Conservation (phyloP, 169 alveolate species). For the Babesia caballi region DNA sequence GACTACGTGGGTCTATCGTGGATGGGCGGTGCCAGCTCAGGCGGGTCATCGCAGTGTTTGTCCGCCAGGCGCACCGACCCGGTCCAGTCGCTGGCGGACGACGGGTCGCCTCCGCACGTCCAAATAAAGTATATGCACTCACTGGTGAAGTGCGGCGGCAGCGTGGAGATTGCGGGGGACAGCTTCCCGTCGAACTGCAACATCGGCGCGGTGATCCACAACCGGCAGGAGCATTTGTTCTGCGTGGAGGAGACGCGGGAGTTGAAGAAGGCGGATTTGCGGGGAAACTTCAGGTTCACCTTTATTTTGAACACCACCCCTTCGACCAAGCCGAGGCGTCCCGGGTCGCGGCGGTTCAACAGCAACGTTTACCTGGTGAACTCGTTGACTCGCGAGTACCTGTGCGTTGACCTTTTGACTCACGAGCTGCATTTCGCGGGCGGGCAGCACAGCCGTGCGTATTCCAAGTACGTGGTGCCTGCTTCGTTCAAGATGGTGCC, state of each 20-base stretch:
- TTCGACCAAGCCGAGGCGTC: neutral
- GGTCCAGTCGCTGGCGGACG: neutral
- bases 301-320: constrained; percentile 29
- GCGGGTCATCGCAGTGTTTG: too few relatives aligned
- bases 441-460: neutral
- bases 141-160: neutral
- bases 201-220: constrained; percentile 42
- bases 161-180: constrained; percentile 1
- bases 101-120: constrained; percentile 1
- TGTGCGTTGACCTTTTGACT: constrained; percentile 49
- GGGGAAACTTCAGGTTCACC: constrained; percentile 32
- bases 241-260: constrained; percentile 29
- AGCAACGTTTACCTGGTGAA: constrained; percentile 15
- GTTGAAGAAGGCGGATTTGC: constrained; percentile 14
- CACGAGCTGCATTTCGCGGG: constrained; percentile 37
- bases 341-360: neutral
- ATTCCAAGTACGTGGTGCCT: constrained; percentile 45
- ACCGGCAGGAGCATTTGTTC: constrained; percentile 36
- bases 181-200: constrained; percentile 23
- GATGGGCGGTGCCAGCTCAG: neutral
- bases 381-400: constrained; percentile 39
- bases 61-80: neutral
- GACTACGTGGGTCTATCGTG: constrained; percentile 36
- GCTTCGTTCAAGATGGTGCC: constrained; percentile 50
- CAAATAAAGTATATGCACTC: constrained; percentile 34